phyloP scores from a whole-genome alignment of 192 early-diverging fungal genomes.

The Backusella mclennaniae region DNA sequence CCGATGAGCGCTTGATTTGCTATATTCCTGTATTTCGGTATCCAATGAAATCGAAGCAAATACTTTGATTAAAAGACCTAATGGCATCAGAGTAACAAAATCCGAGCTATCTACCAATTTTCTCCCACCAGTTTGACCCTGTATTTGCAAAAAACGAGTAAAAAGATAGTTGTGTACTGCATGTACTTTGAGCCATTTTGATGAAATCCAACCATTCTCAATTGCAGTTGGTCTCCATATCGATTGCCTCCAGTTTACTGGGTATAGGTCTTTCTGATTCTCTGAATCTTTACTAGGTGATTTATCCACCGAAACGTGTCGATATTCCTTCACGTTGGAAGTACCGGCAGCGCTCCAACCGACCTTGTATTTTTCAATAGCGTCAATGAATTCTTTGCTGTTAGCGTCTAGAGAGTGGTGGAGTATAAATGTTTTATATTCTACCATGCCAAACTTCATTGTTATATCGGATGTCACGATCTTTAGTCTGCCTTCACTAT shows the following conservation, averaged over 20 bases:
- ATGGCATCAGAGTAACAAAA: neutral
- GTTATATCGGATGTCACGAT: neutral
- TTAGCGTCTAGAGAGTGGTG: neutral
- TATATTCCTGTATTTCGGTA: neutral
- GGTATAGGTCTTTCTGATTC: neutral
- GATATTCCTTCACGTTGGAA: neutral
- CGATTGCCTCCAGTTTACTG: neutral
- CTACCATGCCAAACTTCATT: neutral
- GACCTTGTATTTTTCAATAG: neutral
- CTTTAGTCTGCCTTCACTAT: neutral
- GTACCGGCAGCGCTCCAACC: neutral
- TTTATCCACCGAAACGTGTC: neutral
- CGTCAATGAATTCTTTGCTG: neutral
- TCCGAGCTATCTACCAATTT: neutral
- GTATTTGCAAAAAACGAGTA: neutral
- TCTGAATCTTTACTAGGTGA: neutral
- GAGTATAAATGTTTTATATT: neutral
- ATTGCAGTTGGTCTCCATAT: neutral
- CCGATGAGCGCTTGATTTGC: neutral
- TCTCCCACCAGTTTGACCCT: too few relatives aligned
- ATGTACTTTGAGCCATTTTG: neutral
- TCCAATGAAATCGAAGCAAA: neutral
- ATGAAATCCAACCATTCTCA: constrained; percentile 1
- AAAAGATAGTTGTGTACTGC: neutral
- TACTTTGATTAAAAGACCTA: neutral